Evolutionary conservation across 2,329 filamentous ascomycete genomes (phyloP).

Genomic region (Calonectria henricotiae): DNA sequence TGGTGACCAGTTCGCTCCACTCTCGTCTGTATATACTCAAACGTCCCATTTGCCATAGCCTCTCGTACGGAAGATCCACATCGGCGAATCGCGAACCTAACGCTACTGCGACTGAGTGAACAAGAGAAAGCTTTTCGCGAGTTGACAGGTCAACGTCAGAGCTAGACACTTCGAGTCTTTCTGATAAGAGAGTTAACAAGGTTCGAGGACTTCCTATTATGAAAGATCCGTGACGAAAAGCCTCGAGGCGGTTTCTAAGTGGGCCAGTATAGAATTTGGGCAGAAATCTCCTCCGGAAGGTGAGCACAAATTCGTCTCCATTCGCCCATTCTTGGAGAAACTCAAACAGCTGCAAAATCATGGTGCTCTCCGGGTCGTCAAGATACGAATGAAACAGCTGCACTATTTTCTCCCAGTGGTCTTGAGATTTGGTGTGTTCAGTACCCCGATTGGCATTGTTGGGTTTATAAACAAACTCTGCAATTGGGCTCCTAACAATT

Average conservation of each 20-base stretch:
- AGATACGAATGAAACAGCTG: slow-evolving; percentile 47
- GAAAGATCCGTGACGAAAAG: slow-evolving; percentile 45
- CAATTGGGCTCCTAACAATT: slow-evolving; percentile 21
- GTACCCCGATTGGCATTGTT: not conserved
- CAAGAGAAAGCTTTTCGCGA: slow-evolving; percentile 35
- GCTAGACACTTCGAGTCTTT: not conserved
- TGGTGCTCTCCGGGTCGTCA: slow-evolving; percentile 38
- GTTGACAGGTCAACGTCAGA: slow-evolving; percentile 42
- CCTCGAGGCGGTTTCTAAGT: slow-evolving; percentile 44
- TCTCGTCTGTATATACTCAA: slow-evolving; percentile 7
- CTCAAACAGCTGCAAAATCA: slow-evolving; percentile 43
- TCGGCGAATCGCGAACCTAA: slow-evolving; percentile 9
- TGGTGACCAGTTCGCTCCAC: slow-evolving; percentile 34
- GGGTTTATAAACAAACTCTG: not conserved
- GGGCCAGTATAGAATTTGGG: slow-evolving; percentile 38
- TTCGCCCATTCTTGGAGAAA: slow-evolving; percentile 16
- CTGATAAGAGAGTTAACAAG: slow-evolving; percentile 22
- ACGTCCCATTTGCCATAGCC: not conserved
- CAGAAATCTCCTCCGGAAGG: slow-evolving; percentile 47
- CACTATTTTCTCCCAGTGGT: slow-evolving; percentile 29
- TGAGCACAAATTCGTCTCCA: slow-evolving; percentile 11
- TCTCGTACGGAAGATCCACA: slow-evolving; percentile 7
- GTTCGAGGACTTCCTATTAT: not conserved
- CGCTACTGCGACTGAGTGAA: not conserved
- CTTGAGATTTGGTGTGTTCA: not conserved